Evolutionary conservation across 495 filamentous ascomycete species (phyloP).

Genomic region (Hypoxylon intermedium): DNA sequence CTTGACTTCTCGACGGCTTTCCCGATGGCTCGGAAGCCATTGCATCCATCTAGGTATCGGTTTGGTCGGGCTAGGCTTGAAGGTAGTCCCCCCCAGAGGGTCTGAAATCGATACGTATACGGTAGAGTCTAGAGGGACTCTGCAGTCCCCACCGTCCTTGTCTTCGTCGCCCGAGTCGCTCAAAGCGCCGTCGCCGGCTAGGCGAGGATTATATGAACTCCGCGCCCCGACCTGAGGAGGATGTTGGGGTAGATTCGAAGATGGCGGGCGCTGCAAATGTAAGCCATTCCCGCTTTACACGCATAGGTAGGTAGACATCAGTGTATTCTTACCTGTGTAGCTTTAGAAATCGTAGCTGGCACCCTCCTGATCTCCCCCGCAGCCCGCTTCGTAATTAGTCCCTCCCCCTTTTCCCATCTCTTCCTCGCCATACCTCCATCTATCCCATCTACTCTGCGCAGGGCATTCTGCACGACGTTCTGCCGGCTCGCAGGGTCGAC

Average conservation of each 20-base stretch:
- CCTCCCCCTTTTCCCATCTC: slow-evolving; percentile 38
- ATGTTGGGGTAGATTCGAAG: background rate
- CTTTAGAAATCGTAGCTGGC: background rate
- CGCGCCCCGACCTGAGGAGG: background rate
- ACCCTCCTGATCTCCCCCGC: slow-evolving; percentile 25
- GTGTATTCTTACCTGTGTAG: slow-evolving; percentile 9
- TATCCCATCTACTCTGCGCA: slow-evolving; percentile 34
- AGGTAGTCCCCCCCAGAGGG: slow-evolving; percentile 48
- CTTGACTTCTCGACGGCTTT: slow-evolving; percentile 2
- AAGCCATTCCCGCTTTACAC: background rate
- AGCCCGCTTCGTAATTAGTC: slow-evolving; percentile 13
- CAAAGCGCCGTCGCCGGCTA: slow-evolving; percentile 19
- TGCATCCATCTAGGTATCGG: slow-evolving; percentile 56
- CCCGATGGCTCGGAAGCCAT: slow-evolving; percentile 40
- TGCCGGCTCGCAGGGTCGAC: slow-evolving; percentile 18
- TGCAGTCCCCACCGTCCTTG: slow-evolving; percentile 20
- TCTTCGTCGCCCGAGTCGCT: slow-evolving; percentile 10
- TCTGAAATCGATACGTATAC: slow-evolving; percentile 53
- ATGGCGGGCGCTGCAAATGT: slow-evolving; percentile 11
- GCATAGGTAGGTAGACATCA: background rate
- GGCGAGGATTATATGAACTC: slow-evolving; percentile 12
- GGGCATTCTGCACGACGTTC: slow-evolving; percentile 31
- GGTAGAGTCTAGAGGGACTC: slow-evolving; percentile 30
- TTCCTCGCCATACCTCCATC: slow-evolving; percentile 39
- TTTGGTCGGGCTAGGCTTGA: slow-evolving; percentile 53